Evolutionary conservation across 352 stramenopile species (phyloP), one percentile per base, ranked within the genome.

Genomic region (Globisporangium nagaii): DNA sequence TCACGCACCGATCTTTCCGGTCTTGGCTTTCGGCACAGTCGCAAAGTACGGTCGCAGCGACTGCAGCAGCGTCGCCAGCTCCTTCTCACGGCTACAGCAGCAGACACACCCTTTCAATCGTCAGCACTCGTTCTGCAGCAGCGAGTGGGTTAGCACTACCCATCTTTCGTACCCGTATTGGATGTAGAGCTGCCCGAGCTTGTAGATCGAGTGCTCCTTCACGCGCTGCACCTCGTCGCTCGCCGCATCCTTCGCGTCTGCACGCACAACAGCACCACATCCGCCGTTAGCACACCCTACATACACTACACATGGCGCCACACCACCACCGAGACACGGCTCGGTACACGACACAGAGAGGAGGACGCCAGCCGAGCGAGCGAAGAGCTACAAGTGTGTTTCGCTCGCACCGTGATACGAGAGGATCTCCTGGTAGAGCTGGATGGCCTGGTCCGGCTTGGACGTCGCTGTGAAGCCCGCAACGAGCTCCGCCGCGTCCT

Each of bases 201-300:
- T 95, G 77, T 99, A 99, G 56, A 99, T 96, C 36, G 93, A 73
- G 48, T 96, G 84, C 78, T 99, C 96, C 75, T 98, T 98, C 43
- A 97, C 79, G 47, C 87, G 86, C 66, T 95, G 82, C 36, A 96
- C 85, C 15, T 77, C 74, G 41, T 96, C 88, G 37, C 62, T 68
- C 25, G 65, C 50, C 2, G 75, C 71, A 36, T 95, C 80, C 43
- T 81, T 77, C 5, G 50, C 62, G 27, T 74, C 79, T 90, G 40
- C 12, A 39, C 9, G 8, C 13, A 51, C 15, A 45, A 1, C 4
- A 34, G 44, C 43, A 32, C 32, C 13, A 56, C 15, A 49, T 25
- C 6, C 32, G 31, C 41, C 30, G 8, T n/a, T 25, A 27, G 8
- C 19, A 10, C 28, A 17, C 13, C 19, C 40, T 15, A 46, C 5